Percentiles rank a stretch among this genome's conserved stretches.
Conservation (phyloP, 73 alveolate genomes). For the Urostyla sp. region DNA sequence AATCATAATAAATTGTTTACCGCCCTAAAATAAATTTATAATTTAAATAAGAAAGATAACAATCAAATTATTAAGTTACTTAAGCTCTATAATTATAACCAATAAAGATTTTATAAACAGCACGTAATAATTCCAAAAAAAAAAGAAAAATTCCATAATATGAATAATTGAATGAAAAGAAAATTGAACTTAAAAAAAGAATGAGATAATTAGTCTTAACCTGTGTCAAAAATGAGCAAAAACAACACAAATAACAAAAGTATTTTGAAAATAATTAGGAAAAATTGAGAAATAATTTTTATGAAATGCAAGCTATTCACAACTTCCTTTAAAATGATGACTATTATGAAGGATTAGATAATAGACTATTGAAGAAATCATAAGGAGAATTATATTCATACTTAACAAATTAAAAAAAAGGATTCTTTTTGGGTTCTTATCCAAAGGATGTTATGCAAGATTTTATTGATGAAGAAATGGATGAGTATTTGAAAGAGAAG, state of each 20-base stretch:
- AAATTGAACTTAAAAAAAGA: too few relatives aligned
- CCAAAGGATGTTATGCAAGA: conserved; percentile 30
- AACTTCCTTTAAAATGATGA: neutral
- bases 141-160: too few relatives aligned
- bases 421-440: neutral
- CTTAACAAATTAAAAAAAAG: neutral
- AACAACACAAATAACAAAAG: too few relatives aligned
- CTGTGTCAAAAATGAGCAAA: too few relatives aligned
- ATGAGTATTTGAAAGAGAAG: conserved; percentile 19
- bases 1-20: neutral
- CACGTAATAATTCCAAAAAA: too few relatives aligned
- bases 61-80: too few relatives aligned
- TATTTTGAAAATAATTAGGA: neutral
- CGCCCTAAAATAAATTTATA: neutral
- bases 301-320: neutral
- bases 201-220: too few relatives aligned
- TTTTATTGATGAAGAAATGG: conserved; percentile 17
- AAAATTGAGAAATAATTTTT: neutral
- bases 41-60: too few relatives aligned
- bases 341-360: neutral
- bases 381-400: too few relatives aligned
- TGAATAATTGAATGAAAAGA: too few relatives aligned
- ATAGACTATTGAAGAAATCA: neutral
- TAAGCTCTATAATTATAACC: too few relatives aligned
- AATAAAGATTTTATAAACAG: too few relatives aligned